Evolutionary conservation across 495 filamentous ascomycete genomes (phyloP).

Genomic region (Annulohypoxylon maeteangense): DNA sequence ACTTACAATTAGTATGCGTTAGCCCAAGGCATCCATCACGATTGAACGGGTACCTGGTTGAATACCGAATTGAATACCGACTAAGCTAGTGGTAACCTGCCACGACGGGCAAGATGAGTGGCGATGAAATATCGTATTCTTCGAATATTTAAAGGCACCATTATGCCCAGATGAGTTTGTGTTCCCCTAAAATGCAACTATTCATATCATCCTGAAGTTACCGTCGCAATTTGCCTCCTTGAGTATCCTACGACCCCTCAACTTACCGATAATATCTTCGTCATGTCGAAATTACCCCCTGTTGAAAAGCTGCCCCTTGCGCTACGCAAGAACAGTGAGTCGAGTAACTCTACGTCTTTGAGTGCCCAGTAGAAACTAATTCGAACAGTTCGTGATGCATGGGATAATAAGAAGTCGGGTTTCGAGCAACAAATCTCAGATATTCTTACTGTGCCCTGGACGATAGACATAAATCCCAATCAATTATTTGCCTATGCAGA

Average conservation of each 20-base stretch:
- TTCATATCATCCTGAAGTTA: background rate
- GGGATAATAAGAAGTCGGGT: constrained; percentile 58
- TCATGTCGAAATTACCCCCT: constrained; percentile 55
- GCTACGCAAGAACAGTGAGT: constrained; percentile 62
- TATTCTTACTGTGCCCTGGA: constrained; percentile 58
- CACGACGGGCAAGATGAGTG: background rate
- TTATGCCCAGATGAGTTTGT: background rate
- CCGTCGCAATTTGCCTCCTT: background rate
- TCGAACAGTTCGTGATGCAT: constrained; percentile 61
- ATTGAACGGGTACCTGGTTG: background rate
- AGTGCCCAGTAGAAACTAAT: constrained; percentile 17
- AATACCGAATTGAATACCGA: background rate
- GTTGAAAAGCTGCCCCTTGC: constrained; percentile 64
- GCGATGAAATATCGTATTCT: background rate
- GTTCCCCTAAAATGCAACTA: background rate
- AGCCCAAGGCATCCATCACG: constrained; percentile 15
- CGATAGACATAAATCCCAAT: constrained; percentile 57
- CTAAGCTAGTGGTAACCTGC: background rate
- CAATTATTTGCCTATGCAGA: constrained; percentile 61
- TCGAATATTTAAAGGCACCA: constrained; percentile 3
- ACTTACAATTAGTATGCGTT: background rate
- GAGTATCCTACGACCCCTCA: background rate
- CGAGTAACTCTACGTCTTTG: background rate
- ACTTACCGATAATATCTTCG: constrained; percentile 12
- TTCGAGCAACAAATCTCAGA: constrained; percentile 56